Evolutionary conservation across 2,329 filamentous ascomycete species (phyloP).

Genomic region (Neonectria coccinea): DNA sequence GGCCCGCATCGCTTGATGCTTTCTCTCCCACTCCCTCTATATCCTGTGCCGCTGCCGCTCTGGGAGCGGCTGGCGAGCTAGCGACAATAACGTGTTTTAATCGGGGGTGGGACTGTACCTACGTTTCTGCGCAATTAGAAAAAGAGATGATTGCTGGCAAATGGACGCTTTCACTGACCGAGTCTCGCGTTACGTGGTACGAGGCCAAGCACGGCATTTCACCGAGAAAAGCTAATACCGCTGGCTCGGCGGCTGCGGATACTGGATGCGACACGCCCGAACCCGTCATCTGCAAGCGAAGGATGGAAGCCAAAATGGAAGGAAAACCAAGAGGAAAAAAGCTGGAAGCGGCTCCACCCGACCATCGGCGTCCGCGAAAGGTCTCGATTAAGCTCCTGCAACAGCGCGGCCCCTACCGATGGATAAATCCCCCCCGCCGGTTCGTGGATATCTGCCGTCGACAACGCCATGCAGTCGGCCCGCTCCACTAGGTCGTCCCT

Average conservation of each 20-base stretch:
- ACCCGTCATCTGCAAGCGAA: conserved; percentile 17
- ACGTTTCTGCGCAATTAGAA: conserved; percentile 26
- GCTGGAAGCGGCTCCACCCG: conserved; percentile 9
- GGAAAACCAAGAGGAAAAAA: background rate
- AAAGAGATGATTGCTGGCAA: conserved; percentile 10
- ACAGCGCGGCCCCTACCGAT: conserved; percentile 16
- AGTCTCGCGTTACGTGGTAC: conserved; percentile 20
- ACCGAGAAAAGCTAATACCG: conserved; percentile 4
- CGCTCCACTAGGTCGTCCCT: conserved; percentile 8
- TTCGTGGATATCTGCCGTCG: conserved; percentile 25
- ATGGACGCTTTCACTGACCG: conserved; percentile 10
- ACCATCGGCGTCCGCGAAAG: conserved; percentile 11
- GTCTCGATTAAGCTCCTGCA: conserved; percentile 21
- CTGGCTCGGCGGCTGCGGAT: conserved; percentile 3
- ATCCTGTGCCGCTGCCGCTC: conserved; percentile 13
- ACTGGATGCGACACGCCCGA: conserved; percentile 9
- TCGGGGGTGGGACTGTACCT: conserved; percentile 34
- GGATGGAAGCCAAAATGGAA: conserved; percentile 24
- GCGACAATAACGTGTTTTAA: conserved; percentile 31
- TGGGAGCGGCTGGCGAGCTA: conserved; percentile 23
- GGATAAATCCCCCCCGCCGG: conserved; percentile 19
- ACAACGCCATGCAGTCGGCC: conserved; percentile 26
- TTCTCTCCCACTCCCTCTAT: conserved; percentile 14
- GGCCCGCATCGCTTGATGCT: conserved; percentile 3
- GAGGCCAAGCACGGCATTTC: conserved; percentile 12